Base-by-base conservation (phyloP, 371 early-diverging fungal species). In the Apophysomyces elegans region DNA sequence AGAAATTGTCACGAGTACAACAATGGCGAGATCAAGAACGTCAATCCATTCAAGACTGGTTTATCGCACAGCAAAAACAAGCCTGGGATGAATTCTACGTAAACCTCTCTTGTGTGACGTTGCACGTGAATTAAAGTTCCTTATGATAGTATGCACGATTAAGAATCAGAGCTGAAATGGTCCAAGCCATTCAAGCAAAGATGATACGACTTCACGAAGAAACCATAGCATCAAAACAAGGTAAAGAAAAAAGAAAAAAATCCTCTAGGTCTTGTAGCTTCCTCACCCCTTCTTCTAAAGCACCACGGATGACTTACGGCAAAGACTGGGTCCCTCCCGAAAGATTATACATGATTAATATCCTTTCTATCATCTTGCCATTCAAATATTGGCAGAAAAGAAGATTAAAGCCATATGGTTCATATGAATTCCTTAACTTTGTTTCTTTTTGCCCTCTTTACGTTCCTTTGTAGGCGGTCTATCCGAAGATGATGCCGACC, bases 391-490 rank as follows among this genome's bases (percentile, higher is more conserved):
- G n/a, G 21, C 54, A 21, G 21, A 21, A 50, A 50, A 50, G 1
- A 18, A 50, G 32, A 18, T 16, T 56, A 50, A 21, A 56, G 13
- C 47, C 21, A 13, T 38, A 39, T 47, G 57, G 16, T 64, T 26
- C 32, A 26, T 26, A 26, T 26, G 32, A 26, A 26, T 26, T 26
- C 32, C 32, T 26, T 26, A 26, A 26, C 32, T 60, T 73, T 69
- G 66, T 66, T 67, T 36, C 32, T 32, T n/a, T 46, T 38, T 21
- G 39, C 57, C 41, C n/a, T 14, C 11, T 63, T 21, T 73, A 73
- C 73, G 67, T 46, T 73, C 73, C 38, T 73, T 73, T 73, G 73
- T 69, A 69, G 73, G 61, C 32, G 73, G 73, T 37, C 64, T 67
- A 16, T 62, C 73, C 11, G 61, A 73, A 36, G 73, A 73, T 35